A percentile compares a stretch with the other conserved stretches of the same genome.
phyloP scores from a whole-genome alignment of 2,329 filamentous ascomycete species.

The Iodosphaeria phyllophila region DNA sequence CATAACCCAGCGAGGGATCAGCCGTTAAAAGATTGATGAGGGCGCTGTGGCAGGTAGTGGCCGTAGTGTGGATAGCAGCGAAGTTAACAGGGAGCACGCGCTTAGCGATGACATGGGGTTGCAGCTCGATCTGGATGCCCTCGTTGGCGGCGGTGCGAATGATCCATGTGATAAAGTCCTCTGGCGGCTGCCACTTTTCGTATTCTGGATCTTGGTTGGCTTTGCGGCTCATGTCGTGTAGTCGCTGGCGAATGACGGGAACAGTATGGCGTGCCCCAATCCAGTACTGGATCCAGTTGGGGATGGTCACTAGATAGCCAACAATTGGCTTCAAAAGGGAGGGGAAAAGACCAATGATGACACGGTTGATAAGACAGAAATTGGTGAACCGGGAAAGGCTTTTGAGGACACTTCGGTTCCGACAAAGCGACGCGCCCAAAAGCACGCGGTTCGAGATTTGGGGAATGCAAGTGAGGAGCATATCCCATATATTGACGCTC shows the following conservation, averaged over 20 bases:
- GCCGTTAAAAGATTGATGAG: constrained; percentile 26
- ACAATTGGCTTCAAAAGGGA: constrained; percentile 28
- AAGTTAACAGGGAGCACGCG: constrained; percentile 36
- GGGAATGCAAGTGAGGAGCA: constrained; percentile 22
- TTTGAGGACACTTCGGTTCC: constrained; percentile 25
- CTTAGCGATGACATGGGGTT: constrained; percentile 27
- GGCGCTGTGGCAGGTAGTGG: constrained; percentile 27
- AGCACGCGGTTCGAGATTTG: constrained; percentile 23
- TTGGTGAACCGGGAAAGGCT: constrained; percentile 29
- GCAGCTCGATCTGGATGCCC: constrained; percentile 20
- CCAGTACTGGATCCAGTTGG: constrained; percentile 27
- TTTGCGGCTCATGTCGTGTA: constrained; percentile 24
- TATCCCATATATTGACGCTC: constrained; percentile 23
- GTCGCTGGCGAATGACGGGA: constrained; percentile 29
- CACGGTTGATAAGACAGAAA: constrained; percentile 24
- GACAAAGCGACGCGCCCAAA: constrained; percentile 18
- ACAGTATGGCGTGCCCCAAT: constrained; percentile 20
- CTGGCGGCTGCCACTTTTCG: constrained; percentile 23
- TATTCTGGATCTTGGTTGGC: constrained; percentile 19
- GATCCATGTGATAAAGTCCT: constrained; percentile 39
- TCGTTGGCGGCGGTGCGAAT: constrained; percentile 30
- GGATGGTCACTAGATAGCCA: constrained; percentile 22
- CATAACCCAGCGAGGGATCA: constrained; percentile 13
- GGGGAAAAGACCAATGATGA: constrained; percentile 26
- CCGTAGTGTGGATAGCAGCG: constrained; percentile 38